phyloP scores from a whole-genome alignment of 495 filamentous ascomycete species.

The Pyrenopolyporus hunteri region DNA sequence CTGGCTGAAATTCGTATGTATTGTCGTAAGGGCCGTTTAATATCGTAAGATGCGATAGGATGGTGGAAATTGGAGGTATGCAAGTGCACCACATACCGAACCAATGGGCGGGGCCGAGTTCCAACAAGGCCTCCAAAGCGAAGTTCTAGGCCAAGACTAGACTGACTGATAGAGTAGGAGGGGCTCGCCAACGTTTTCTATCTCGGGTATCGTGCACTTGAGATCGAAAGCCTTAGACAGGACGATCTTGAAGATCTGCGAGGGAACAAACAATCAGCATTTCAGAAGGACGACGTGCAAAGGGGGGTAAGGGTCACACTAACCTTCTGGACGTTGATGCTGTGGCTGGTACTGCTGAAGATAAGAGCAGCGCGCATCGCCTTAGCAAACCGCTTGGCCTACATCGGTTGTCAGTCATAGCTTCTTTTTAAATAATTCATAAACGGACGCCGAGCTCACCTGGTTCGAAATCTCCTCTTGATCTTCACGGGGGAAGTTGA shows the following conservation, averaged over 20 bases:
- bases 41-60: conserved; percentile 24
- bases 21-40: conserved; percentile 33
- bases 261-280: conserved; percentile 21
- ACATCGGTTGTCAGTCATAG: conserved; percentile 21
- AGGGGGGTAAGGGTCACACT: not conserved
- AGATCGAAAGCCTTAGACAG: conserved; percentile 97
- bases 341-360: conserved; percentile 98
- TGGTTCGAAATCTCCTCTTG: conserved; percentile 98
- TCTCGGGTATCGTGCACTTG: conserved; percentile 98
- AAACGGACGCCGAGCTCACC: conserved; percentile 63
- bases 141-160: conserved; percentile 38
- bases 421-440: not conserved
- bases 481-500: conserved; percentile 95
- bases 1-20: conserved; percentile 4
- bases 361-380: conserved; percentile 97
- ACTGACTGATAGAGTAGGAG: conserved; percentile 89
- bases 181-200: conserved; percentile 97
- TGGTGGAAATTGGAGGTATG: conserved; percentile 15
- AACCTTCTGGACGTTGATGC: conserved; percentile 99
- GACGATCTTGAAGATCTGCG: conserved; percentile 98
- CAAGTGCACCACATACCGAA: conserved; percentile 49
- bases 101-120: conserved; percentile 12
- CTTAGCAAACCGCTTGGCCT: conserved; percentile 96
- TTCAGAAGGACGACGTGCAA: not conserved
- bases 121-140: conserved; percentile 6